A percentile compares a stretch with the other conserved stretches of the same genome.
phyloP scores from a whole-genome alignment of 495 filamentous ascomycete genomes.

The Neurospora discreta region DNA sequence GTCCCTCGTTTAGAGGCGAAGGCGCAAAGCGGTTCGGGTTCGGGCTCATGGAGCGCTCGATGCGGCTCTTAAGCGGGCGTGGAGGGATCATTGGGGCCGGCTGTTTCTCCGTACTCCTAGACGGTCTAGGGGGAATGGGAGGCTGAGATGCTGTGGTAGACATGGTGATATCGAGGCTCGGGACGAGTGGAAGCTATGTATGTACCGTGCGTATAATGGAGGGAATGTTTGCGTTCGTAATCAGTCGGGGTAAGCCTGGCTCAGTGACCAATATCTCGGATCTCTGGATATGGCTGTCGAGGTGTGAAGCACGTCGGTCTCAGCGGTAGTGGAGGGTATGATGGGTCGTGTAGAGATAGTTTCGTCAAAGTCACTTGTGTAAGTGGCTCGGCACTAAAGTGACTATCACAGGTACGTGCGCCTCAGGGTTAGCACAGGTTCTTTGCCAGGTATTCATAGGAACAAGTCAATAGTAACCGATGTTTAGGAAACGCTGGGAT shows the following conservation, averaged over 20 bases:
- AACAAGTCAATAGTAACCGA: neutral
- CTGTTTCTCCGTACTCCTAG: conserved; percentile 32
- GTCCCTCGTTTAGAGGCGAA: conserved; percentile 69
- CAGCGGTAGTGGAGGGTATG: conserved; percentile 1
- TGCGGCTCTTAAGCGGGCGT: conserved; percentile 50
- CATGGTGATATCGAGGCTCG: conserved; percentile 14
- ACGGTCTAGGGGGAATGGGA: conserved; percentile 54
- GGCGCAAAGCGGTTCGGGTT: conserved; percentile 66
- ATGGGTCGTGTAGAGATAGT: conserved; percentile 1
- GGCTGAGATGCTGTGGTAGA: conserved; percentile 43
- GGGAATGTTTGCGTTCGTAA: neutral
- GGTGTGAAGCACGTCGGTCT: conserved; percentile 1
- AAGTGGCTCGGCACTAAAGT: neutral
- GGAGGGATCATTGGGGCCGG: conserved; percentile 52
- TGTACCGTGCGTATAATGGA: neutral
- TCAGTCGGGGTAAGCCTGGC: neutral
- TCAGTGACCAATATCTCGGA: neutral
- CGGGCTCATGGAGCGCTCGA: conserved; percentile 71
- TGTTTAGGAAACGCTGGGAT: neutral
- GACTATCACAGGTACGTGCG: neutral
- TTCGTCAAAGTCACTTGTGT: neutral
- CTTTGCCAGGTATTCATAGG: neutral
- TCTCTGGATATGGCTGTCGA: neutral
- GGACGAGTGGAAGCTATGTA: neutral
- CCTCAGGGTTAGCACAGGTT: neutral